These are phyloP conservation scores for Mycena albidolilacea DNA, from an alignment of 768 basidiomycete species.

Conservation along the genomic window DNA sequence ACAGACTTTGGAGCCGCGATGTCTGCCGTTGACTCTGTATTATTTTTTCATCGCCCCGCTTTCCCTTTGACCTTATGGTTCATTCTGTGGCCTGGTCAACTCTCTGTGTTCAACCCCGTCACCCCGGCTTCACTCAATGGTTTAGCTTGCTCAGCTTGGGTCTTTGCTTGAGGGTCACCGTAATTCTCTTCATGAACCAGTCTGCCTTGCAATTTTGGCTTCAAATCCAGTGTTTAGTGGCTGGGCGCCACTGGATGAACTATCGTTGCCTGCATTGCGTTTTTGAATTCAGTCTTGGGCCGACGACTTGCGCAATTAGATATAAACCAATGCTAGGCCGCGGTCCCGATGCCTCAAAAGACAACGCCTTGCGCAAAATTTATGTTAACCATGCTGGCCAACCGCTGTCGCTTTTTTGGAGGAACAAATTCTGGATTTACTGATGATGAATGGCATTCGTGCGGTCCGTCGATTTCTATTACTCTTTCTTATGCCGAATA, in stretches of 20 bases:
- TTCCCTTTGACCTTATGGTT: neutral
- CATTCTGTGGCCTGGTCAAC: neutral
- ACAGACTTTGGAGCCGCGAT: neutral
- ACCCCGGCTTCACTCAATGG: no score
- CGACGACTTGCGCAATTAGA: neutral
- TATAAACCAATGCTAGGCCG: neutral
- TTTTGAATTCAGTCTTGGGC: neutral
- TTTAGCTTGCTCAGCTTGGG: no score
- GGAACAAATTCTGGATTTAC: neutral
- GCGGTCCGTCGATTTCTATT: neutral
- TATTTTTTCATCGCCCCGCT: no score
- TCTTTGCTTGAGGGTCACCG: no score
- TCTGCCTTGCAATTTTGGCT: no score
- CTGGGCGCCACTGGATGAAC: no score
- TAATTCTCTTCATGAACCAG: no score
- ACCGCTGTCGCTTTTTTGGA: neutral
- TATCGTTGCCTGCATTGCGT: neutral
- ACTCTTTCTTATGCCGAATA: neutral
- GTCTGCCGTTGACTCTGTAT: no score
- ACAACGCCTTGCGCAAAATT: neutral
- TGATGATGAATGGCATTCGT: neutral
- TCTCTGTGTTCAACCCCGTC: neutral
- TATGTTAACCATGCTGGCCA: neutral
- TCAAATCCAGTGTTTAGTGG: no score
- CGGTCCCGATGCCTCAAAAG: neutral